Evolutionary conservation across 352 stramenopile species (phyloP).

Genomic region (Globisporangium okanoganense): DNA sequence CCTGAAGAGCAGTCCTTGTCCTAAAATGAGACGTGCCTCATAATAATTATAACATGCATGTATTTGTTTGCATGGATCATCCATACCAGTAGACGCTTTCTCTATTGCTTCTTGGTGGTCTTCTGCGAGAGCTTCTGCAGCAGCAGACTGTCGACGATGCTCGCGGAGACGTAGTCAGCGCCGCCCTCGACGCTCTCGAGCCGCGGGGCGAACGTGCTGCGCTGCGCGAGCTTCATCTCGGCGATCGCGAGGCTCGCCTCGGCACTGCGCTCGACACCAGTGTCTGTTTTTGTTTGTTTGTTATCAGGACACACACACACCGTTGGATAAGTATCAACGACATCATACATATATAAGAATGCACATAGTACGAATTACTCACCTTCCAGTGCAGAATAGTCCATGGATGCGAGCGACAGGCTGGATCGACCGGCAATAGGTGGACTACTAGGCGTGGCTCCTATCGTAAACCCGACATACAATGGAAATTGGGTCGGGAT

Average conservation of each 20-base stretch:
- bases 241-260: conserved; percentile 58
- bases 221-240: conserved; percentile 53
- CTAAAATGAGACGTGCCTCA: background rate
- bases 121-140: conserved; percentile 30
- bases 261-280: conserved; percentile 18
- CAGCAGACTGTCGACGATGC: conserved; percentile 74
- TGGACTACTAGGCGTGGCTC: background rate
- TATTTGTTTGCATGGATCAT: background rate
- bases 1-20: background rate
- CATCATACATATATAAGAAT: background rate
- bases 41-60: background rate
- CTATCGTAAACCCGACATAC: no score
- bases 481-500: no score
- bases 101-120: conserved; percentile 2
- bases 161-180: conserved; percentile 77
- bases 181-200: conserved; percentile 71
- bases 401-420: conserved; percentile 33
- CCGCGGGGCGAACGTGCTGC: conserved; percentile 42
- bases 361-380: background rate
- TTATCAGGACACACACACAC: background rate
- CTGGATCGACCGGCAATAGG: conserved; percentile 23
- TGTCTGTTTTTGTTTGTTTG: conserved; percentile 7
- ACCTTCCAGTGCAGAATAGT: conserved; percentile 20
- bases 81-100: background rate
- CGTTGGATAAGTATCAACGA: background rate